Conservation (phyloP, 75 land plant species). For the Azolla pinnata region DNA sequence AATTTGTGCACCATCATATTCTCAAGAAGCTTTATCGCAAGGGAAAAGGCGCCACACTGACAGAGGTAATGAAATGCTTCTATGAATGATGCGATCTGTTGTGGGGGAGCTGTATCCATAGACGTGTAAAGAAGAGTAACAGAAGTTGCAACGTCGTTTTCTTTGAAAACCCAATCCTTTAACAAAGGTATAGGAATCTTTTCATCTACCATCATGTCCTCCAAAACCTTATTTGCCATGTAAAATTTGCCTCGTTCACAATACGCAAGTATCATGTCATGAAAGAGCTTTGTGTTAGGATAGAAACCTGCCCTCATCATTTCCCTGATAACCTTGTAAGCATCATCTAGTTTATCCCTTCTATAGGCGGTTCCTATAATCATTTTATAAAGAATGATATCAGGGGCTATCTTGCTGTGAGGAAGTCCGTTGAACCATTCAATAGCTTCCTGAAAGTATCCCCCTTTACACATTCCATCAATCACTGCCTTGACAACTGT, state of each 20-base stretch:
- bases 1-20: background rate
- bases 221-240: background rate
- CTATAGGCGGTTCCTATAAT: slow-evolving; percentile 43
- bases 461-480: slow-evolving; percentile 41
- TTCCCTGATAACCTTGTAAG: slow-evolving; percentile 24
- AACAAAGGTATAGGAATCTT: background rate
- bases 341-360: slow-evolving; percentile 31
- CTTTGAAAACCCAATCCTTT: background rate
- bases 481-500: slow-evolving; percentile 41
- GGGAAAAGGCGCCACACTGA: background rate
- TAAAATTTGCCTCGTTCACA: background rate
- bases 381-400: slow-evolving; percentile 40
- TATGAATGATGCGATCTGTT: background rate
- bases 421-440: slow-evolving; percentile 28
- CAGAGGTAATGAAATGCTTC: background rate
- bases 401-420: slow-evolving; percentile 19
- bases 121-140: background rate
- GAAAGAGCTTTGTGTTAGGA: slow-evolving; percentile 25
- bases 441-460: slow-evolving; percentile 24
- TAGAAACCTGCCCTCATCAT: slow-evolving; percentile 31
- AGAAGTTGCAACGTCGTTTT: background rate
- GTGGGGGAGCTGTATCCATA: background rate
- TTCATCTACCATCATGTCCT: background rate
- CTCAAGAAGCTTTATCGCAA: background rate
- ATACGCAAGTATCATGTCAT: background rate